Percentiles rank a stretch among this genome's conserved stretches.
These are phyloP conservation scores for Boletus pseudo-olivaceus DNA, from an alignment of 768 basidiomycete genomes.

Conservation along the genomic window DNA sequence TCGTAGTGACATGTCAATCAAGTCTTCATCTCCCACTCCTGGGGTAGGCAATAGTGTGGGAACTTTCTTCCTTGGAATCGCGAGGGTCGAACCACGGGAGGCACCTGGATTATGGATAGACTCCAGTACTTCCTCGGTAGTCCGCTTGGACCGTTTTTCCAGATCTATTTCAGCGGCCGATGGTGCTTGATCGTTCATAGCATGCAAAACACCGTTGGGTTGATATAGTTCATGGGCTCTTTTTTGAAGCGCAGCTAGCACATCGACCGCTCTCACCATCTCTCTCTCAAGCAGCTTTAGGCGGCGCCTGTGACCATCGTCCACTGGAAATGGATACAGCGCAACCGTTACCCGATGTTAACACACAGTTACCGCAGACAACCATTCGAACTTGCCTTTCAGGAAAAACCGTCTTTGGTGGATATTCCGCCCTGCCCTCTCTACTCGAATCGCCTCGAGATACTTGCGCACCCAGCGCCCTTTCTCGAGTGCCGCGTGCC, in stretches of 20 bases:
- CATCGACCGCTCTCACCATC: constrained; percentile 27
- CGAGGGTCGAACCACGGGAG: background rate
- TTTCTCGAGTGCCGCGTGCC: constrained; percentile 16
- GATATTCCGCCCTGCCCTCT: constrained; percentile 29
- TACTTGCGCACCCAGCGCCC: constrained; percentile 25
- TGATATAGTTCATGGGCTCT: constrained; percentile 18
- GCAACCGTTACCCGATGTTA: background rate
- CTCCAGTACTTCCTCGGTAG: background rate
- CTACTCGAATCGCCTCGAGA: constrained; percentile 32
- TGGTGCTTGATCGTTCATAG: background rate
- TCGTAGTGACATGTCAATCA: constrained; percentile 12
- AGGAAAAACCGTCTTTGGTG: constrained; percentile 33
- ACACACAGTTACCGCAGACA: too few relatives aligned
- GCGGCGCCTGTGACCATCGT: constrained; percentile 30
- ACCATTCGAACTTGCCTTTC: constrained; percentile 19
- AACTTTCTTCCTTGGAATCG: background rate
- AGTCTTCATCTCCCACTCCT: constrained; percentile 13
- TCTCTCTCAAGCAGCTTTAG: constrained; percentile 26
- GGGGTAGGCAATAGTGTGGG: background rate
- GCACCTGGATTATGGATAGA: background rate
- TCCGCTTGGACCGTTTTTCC: background rate
- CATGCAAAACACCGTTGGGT: background rate
- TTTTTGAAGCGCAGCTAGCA: constrained; percentile 15
- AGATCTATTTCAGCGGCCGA: background rate
- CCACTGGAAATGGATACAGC: constrained; percentile 16